Percentiles rank a stretch among this genome's conserved stretches.
Evolutionary conservation across 2,329 filamentous ascomycete species (phyloP).

Genomic region (Alternaria panax): DNA sequence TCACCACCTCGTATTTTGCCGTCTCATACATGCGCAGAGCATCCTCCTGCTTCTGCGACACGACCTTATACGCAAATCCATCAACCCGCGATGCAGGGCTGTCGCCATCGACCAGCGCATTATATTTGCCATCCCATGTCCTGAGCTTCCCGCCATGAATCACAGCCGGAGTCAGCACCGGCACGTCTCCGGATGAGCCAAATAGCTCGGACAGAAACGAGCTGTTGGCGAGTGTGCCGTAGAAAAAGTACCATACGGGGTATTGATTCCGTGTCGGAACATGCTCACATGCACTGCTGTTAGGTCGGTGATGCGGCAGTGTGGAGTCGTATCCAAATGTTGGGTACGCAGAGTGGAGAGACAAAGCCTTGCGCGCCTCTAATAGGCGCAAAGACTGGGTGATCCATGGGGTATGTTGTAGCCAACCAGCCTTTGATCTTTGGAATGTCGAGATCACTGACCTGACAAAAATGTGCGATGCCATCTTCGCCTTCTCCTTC

Average conservation of each 20-base stretch:
- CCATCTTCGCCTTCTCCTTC: not conserved
- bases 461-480: not conserved
- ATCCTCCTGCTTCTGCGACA: constrained; percentile 8
- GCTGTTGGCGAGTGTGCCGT: not conserved
- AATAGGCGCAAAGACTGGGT: not conserved
- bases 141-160: not conserved
- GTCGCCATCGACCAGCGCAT: not conserved
- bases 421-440: not conserved
- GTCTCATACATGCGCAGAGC: constrained; percentile 9
- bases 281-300: not conserved
- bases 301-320: not conserved
- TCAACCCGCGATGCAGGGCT: not conserved
- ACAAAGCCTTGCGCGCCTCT: not conserved
- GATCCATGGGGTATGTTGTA: not conserved
- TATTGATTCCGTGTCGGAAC: not conserved
- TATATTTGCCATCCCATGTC: not conserved
- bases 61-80: constrained; percentile 7
- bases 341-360: not conserved
- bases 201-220: not conserved
- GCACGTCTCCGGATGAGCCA: not conserved
- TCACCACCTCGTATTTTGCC: constrained; percentile 14
- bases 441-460: not conserved
- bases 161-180: not conserved
- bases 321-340: not conserved
- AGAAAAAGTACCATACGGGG: not conserved